Conservation (phyloP, 2,329 filamentous ascomycete genomes). For the Corniculantispora saksenae region DNA sequence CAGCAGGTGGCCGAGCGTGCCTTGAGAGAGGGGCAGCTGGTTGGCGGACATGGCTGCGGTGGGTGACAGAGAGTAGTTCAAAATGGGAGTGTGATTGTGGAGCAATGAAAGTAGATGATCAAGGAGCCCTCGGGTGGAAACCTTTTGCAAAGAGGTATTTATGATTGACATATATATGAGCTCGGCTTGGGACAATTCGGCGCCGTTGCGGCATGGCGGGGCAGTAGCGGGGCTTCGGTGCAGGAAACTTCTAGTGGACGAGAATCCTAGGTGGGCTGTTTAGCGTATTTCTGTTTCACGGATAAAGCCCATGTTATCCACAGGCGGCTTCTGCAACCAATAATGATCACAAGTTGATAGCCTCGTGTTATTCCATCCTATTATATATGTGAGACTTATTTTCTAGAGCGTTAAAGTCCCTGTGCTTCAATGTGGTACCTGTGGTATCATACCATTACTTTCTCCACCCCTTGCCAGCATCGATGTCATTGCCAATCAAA, state of each 20-base stretch:
- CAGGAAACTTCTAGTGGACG: background rate
- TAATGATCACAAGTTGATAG: no score
- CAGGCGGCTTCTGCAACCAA: no score
- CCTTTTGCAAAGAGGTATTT: background rate
- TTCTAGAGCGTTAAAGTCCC: background rate
- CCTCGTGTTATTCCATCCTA: background rate
- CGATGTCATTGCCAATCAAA: background rate
- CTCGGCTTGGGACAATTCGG: background rate
- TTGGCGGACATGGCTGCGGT: background rate
- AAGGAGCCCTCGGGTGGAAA: background rate
- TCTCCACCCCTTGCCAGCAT: background rate
- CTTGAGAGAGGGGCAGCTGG: conserved; percentile 32
- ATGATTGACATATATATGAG: background rate
- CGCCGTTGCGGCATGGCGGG: conserved; percentile 5
- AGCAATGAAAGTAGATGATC: no score
- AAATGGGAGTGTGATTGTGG: no score
- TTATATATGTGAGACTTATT: background rate
- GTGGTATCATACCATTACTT: background rate
- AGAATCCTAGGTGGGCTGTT: no score
- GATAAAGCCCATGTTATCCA: no score
- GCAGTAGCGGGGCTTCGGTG: conserved; percentile 1
- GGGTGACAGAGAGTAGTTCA: no score
- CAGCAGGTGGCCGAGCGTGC: conserved; percentile 67
- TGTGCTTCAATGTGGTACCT: background rate
- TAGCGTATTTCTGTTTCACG: background rate